A percentile compares a stretch with the other conserved stretches of the same genome.
Conservation (phyloP, 2,329 filamentous ascomycete genomes). For the Colletotrichum coccodes region DNA sequence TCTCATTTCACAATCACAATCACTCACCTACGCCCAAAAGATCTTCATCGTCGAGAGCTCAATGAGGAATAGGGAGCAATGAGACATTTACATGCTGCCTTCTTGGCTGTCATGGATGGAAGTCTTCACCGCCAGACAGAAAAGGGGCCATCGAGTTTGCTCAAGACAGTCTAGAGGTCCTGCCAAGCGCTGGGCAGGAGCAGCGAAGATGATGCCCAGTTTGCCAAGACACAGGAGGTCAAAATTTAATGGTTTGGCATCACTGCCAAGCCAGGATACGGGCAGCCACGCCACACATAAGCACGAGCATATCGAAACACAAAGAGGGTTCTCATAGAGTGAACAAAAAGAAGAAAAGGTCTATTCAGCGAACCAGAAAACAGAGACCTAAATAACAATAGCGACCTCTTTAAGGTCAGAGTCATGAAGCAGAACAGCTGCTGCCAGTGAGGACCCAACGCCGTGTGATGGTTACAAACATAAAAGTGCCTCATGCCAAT, state of each 20-base stretch:
- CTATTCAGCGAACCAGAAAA: constrained; percentile 20
- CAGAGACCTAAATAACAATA: constrained; percentile 17
- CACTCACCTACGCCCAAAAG: no score
- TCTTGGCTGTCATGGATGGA: neutral
- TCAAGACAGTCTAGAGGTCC: neutral
- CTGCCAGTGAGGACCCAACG: constrained; percentile 29
- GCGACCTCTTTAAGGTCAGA: constrained; percentile 12
- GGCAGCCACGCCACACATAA: neutral
- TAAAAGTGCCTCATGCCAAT: constrained; percentile 29
- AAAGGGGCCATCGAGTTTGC: neutral
- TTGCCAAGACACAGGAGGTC: neutral
- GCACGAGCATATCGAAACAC: no score
- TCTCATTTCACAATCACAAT: no score
- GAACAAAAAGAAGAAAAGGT: constrained; percentile 25
- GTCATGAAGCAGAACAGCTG: constrained; percentile 29
- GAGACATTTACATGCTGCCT: neutral
- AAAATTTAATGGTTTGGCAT: neutral
- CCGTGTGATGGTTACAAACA: constrained; percentile 27
- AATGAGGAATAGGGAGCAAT: neutral
- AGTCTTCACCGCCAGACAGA: neutral
- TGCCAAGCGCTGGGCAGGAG: constrained; percentile 1
- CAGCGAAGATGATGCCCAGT: neutral
- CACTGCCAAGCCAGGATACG: neutral
- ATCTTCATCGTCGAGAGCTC: neutral
- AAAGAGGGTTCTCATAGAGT: no score